A percentile compares a stretch with the other conserved stretches of the same genome.
Evolutionary conservation across 345 rosid species (phyloP).

Genomic region (Corchorus olitorius): DNA sequence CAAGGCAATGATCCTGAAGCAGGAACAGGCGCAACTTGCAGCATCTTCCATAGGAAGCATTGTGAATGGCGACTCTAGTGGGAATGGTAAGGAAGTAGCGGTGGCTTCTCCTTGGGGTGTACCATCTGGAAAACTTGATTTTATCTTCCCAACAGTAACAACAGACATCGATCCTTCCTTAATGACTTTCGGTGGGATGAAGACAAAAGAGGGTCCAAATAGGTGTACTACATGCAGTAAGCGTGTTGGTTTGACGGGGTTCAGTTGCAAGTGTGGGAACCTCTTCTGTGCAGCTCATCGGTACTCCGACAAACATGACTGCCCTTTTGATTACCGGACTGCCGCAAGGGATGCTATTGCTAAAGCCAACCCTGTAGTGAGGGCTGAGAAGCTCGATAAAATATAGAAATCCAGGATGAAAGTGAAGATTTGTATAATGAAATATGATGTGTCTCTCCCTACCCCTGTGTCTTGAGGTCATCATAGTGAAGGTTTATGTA

Average conservation of each 20-base stretch:
- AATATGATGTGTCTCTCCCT: constrained; percentile 15
- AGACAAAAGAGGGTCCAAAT: constrained; percentile 72
- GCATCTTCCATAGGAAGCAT: constrained; percentile 67
- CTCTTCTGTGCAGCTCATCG: constrained; percentile 69
- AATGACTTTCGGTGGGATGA: constrained; percentile 38
- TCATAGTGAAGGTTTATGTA: constrained; percentile 23
- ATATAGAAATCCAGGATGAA: constrained; percentile 33
- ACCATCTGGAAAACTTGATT: constrained; percentile 41
- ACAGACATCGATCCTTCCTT: constrained; percentile 28
- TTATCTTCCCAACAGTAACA: constrained; percentile 35
- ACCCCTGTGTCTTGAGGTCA: constrained; percentile 6
- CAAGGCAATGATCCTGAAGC: constrained; percentile 68
- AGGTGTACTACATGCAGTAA: constrained; percentile 57
- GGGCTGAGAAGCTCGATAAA: constrained; percentile 68
- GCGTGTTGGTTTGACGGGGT: constrained; percentile 69
- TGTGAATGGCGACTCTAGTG: constrained; percentile 50
- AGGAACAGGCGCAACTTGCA: constrained; percentile 78
- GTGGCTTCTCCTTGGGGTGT: constrained; percentile 44
- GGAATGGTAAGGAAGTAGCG: constrained; percentile 38
- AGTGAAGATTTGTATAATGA: constrained; percentile 13
- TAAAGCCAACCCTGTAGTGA: constrained; percentile 62
- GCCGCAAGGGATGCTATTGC: constrained; percentile 60
- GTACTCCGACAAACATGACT: constrained; percentile 70
- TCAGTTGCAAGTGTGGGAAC: constrained; percentile 64
- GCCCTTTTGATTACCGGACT: constrained; percentile 62